Evolutionary conservation across 768 basidiomycete genomes (phyloP), one percentile per base, ranked within the genome.

Genomic region (Termitomyces sp.): DNA sequence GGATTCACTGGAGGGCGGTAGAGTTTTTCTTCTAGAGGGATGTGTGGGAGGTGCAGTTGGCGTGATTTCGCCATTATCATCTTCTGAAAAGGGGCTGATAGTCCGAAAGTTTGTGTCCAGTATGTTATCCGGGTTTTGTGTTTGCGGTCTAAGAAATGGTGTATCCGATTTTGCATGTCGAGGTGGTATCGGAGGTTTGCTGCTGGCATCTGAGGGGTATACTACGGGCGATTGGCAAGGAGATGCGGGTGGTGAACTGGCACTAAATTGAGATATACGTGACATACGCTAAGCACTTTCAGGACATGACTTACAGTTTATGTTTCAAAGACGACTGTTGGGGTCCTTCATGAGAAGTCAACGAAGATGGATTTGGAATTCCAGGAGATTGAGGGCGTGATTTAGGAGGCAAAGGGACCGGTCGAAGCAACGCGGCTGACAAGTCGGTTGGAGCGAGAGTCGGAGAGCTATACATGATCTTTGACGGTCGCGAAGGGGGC

Each of bases 361-460:
- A 52, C 9, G 24, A 52, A 61, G 42, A n/a, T 57, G 46, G 12
- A 39, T 36, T 33, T 30, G 56, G 63, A 56, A 56, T 46, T 33
- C 33, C 66, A 44, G 57, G 60, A 37, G 34, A 67, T 51, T 50
- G 53, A 33, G 63, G 24, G 3, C 64, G 63, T 4, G 48, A 52
- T 52, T 49, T 57, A 42, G 57, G 63, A 7, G 81, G 78, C 16
- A 72, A 63, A 15, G 79, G 77, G 6, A 81, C 77, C 0, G 85
- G 83, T 16, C 81, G 77, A 55, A 83, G 66, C n/a, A 81, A 72
- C 20, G 84, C 83, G 0, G 84, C 80, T 27, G 72, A 71, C 18
- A 69, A 62, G 18, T 80, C 76, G 6, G 18, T 24, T 20, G 39
- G 39, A 12, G 18, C 13, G 2, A 76, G 75, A n/a, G 72, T 70